phyloP scores from a whole-genome alignment of 2,329 filamentous ascomycete genomes.

The Alternaria solani region DNA sequence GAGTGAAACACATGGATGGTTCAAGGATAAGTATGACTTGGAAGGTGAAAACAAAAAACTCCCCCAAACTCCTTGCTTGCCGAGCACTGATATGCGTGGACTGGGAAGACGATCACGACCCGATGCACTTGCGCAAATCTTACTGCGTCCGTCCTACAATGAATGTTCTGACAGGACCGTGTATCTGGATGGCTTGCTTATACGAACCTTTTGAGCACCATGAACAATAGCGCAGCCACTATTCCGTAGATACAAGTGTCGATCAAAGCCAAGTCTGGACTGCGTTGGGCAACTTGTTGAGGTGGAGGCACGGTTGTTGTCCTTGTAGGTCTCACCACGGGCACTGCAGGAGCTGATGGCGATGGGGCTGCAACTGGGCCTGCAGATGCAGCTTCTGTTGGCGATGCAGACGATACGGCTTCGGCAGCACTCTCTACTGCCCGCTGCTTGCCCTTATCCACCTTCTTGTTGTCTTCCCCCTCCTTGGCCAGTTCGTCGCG shows the following conservation, averaged over 20 bases:
- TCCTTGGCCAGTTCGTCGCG: conserved; percentile 71
- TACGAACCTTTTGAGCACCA: conserved; percentile 65
- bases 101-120: background rate
- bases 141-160: background rate
- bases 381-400: conserved; percentile 16
- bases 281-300: conserved; percentile 37
- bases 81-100: background rate
- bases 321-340: conserved; percentile 22
- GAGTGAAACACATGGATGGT: background rate
- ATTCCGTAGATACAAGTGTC: conserved; percentile 82
- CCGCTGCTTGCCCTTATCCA: conserved; percentile 34
- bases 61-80: background rate
- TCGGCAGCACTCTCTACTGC: conserved; percentile 14
- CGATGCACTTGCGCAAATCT: background rate
- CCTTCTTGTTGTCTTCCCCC: conserved; percentile 15
- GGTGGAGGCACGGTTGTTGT: conserved; percentile 21
- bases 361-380: conserved; percentile 2
- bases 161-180: background rate
- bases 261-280: conserved; percentile 71
- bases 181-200: background rate
- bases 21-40: background rate
- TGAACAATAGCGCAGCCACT: conserved; percentile 71
- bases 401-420: background rate
- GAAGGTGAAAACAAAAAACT: background rate
- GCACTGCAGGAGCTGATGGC: background rate